Evolutionary conservation across 179 eudicot genomes (phyloP), one percentile per base, ranked within the genome.

Genomic region (Beta corolliflora): DNA sequence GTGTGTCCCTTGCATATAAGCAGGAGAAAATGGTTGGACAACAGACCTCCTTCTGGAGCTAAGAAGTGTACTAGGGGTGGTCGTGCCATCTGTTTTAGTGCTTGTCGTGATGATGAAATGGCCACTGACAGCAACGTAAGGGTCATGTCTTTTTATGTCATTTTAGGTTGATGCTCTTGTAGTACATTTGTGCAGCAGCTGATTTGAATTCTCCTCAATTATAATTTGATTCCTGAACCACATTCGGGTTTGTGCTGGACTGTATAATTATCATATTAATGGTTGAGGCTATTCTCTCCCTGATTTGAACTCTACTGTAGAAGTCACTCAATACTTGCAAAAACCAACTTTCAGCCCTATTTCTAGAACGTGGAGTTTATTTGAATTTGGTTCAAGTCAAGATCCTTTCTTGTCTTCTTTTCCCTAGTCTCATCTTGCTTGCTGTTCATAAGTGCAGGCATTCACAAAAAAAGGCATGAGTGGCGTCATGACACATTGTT

Each of bases 121-220:
- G 97, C 98, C 76, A 86, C 88, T 44, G 98, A 94, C 87, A 91
- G 93, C 78, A 82, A 86, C 54, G 97, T 94, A 85, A 85, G 93
- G n/a, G 46, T 21, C 46, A 11, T 14, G 16, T 58, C 36, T 48
- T 58, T 2, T 71, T 72, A 14, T 58, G n/a, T 29, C 50, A 66
- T 31, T 54, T 56, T 13, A 55, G 48, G 5, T 73, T 54, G 63
- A 0, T 55, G 63, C 80, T 29, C 74, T 77, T 77, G 75, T 66
- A 16, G 8, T 72, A 21, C 77, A 52, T 18, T 72, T 56, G 46
- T 71, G 44, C 45, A 70, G 11, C 18, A 71, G 15, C 64, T 80
- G 46, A 45, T 50, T 18, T 61, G 13, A 29, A 16, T 72, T 73
- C 58, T 61, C 21, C 12, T 19, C 19, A 5, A 46, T n/a, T 29